phyloP scores from a whole-genome alignment of 257 asterid species.

The Lavandula angustifolia region DNA sequence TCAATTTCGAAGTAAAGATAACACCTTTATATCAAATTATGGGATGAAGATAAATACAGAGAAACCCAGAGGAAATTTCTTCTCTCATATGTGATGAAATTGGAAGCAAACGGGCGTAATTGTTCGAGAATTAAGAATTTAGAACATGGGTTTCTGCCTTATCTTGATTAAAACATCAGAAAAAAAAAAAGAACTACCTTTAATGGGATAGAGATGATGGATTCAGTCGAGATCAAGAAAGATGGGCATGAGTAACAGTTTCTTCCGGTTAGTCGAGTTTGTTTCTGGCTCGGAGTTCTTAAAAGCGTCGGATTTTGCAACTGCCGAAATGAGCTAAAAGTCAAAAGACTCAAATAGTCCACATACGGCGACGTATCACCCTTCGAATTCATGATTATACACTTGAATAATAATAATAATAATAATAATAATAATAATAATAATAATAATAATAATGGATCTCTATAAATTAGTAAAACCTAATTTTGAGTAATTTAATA shows the following conservation, averaged over 20 bases:
- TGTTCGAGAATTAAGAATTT: constrained; percentile 2
- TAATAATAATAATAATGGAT: too few species aligned
- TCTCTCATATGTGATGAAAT: constrained; percentile 15
- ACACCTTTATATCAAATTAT: constrained; percentile 2
- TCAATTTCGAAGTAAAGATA: neutral
- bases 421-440: too few species aligned
- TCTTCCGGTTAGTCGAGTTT: constrained; percentile 13
- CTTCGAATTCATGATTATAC: too few species aligned
- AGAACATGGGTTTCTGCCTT: constrained; percentile 11
- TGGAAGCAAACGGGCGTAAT: constrained; percentile 1
- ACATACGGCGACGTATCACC: constrained; percentile 6
- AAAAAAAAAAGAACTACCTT: constrained; percentile 35
- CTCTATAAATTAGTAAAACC: too few species aligned
- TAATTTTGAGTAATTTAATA: too few species aligned
- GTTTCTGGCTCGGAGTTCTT: constrained; percentile 13
- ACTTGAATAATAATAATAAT: too few species aligned
- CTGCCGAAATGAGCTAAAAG: constrained; percentile 3
- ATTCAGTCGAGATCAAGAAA: constrained; percentile 26
- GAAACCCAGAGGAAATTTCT: constrained; percentile 16
- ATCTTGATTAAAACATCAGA: neutral
- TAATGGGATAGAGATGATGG: constrained; percentile 17
- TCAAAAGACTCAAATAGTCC: constrained; percentile 8
- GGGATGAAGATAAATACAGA: neutral
- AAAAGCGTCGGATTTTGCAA: constrained; percentile 13
- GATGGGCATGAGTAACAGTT: neutral